Evolutionary conservation across 176 grass and related monocot species (phyloP), one percentile per base, ranked within the genome.

Genomic region (sorghum (Sorghum bicolor)): DNA sequence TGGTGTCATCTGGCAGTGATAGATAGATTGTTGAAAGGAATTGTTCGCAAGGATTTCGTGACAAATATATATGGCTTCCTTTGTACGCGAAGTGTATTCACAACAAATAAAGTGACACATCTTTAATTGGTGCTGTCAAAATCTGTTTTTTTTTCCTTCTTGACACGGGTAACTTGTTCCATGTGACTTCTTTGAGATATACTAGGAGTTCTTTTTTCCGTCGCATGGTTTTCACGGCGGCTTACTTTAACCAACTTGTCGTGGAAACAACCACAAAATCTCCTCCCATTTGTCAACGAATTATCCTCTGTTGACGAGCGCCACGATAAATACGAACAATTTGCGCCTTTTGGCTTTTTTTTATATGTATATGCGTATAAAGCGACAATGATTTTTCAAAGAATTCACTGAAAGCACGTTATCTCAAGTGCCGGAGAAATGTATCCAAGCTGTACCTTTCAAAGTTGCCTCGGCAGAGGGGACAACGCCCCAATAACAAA

Each of bases 191-290:
- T 78, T 79, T 44, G 10, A 22, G 14, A 4, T 5, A 37, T 10
- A 8, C 34, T 47, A 17, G 8, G 34, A 71, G 64, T 71, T 72
- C 6, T 0, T 71, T 36, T 63, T 86, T 82, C 7, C 12, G 15
- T 28, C 52, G 9, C 24, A 32, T 74, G 30, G 13, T 67, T 78
- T 83, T n/a, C 10, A 58, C 64, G 48, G 55, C 5, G 48, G 41
- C 4, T 25, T 86, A 26, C 33, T 74, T 63, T 43, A 48, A 81
- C 77, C 43, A 85, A 87, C 88, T 83, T 87, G 84, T 34, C 60
- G 20, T 63, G 48, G 14, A 80, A 79, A 86, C 47, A 68, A 83
- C 80, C 80, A 74, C 74, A 68, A 83, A 80, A 75, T 83, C 47
- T 90, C 31, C 67, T 12, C 20, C 20, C 2, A 24, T 1, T 74